Evolutionary conservation across 495 filamentous ascomycete genomes (phyloP), one percentile per base, ranked within the genome.

Genomic region (Stereocaulon alpinum): DNA sequence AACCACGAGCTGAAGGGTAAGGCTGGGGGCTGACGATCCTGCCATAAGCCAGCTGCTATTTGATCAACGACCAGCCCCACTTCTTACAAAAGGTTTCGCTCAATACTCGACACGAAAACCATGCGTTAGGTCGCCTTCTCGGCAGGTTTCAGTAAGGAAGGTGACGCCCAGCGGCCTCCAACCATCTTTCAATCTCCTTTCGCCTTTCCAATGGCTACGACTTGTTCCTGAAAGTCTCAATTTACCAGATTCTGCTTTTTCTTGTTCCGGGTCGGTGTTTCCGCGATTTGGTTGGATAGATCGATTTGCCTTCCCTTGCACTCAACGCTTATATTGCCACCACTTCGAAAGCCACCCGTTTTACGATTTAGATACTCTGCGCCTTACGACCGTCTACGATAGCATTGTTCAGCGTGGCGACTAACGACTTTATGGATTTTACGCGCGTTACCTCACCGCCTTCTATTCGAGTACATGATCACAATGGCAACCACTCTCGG

Each of bases 401-500:
- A 58, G 56, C 56, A 59, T 58, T 56, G 40, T 52, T 55, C 69
- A 68, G 67, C 71, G 71, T 72, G 68, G 69, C 61, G 60, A 66
- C 55, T 55, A 37, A 45, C 56, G 62, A 54, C 73, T 73, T 71
- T 63, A 86, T 85, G 82, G 80, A 84, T 63, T 78, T 79, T 55
- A 75, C 76, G 59, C 75, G 73, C 67, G 69, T 79, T 59, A 74
- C 76, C 42, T 67, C 69, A 30, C 71, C 75, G 58, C 79, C 78
- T 58, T 75, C 79, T 64, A 80, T 81, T 64, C 75, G 70, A 67
- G 73, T 81, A 51, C 67, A 82, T 70, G 76, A 80, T 52, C 76
- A 72, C 57, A 79, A 74, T 64, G 69, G 70, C 59, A 61, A 66
- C 40, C 66, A 69, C 62, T 63, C 63, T n/a, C 58, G 59, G 32